Conservation (phyloP, 2,329 filamentous ascomycete species). For the Aspergillus uvarum region DNA sequence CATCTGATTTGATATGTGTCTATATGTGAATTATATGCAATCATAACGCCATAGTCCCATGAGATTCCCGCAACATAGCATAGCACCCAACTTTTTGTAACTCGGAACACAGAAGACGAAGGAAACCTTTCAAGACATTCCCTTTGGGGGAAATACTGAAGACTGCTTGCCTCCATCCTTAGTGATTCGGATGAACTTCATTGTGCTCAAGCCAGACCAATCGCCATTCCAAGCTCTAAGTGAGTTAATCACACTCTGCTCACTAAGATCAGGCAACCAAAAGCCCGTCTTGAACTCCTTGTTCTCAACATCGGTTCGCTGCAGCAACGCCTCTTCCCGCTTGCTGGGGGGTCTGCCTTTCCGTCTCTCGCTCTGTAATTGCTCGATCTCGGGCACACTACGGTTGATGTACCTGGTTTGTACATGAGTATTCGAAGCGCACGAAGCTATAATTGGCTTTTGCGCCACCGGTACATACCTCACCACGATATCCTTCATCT, state of each 20-base stretch:
- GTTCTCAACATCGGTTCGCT: slow-evolving; percentile 68
- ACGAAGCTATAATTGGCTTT: neutral
- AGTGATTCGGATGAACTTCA: slow-evolving; percentile 75
- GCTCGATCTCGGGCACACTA: slow-evolving; percentile 38
- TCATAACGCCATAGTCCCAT: slow-evolving; percentile 27
- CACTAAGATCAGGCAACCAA: slow-evolving; percentile 72
- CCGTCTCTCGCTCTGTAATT: slow-evolving; percentile 62
- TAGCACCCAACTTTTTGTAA: slow-evolving; percentile 5
- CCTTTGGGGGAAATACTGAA: slow-evolving; percentile 77
- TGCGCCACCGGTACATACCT: slow-evolving; percentile 47
- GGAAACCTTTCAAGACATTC: slow-evolving; percentile 43
- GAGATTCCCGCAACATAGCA: neutral
- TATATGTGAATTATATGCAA: slow-evolving; percentile 13
- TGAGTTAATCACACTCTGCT: slow-evolving; percentile 62
- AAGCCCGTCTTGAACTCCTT: slow-evolving; percentile 84
- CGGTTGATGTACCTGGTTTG: slow-evolving; percentile 38
- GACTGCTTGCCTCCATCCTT: slow-evolving; percentile 63
- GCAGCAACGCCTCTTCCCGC: slow-evolving; percentile 73
- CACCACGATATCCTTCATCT: slow-evolving; percentile 54
- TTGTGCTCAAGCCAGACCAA: slow-evolving; percentile 74
- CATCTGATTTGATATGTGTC: no score
- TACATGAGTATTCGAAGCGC: neutral
- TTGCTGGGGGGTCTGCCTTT: slow-evolving; percentile 75
- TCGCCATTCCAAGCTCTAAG: slow-evolving; percentile 76
- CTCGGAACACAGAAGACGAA: slow-evolving; percentile 13